Base-by-base conservation (phyloP, 257 asterid species). In the Echites panduratus region DNA sequence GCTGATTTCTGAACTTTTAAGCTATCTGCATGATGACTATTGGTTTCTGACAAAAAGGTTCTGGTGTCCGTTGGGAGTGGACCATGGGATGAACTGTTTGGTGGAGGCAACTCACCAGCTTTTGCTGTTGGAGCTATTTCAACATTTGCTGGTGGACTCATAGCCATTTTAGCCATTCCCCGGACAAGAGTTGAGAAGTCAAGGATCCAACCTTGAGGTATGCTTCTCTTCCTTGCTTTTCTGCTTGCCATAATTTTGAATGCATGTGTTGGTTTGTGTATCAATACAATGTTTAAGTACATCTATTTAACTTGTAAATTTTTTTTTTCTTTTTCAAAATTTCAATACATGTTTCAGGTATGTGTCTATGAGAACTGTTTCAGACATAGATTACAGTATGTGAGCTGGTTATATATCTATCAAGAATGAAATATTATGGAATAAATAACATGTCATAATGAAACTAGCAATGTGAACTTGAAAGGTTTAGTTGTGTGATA, bases 101-200 rank as follows among this genome's bases (percentile, higher is more conserved):
- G 96, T 65, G 97, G 97, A 63, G 98, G 97, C 64, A 90, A 86
- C 82, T 86, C 98, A 2, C 95, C 97, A 59, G 96, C 96, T 70
- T 78, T 93, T 59, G 85, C 64, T 56, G 86, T 87, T 22, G 97
- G 88, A 47, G 91, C 96, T 41, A 17, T 87, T 71, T 76, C 95
- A 71, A 83, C 97, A 41, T 77, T 89, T 70, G 77, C 80, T 24
- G 80, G 86, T 81, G 97, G 95, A 78, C 83, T 89, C 68, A 50
- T 89, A 83, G 93, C 95, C 80, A 90, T 93, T 72, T 73, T 92
- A 85, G 97, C 91, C 5, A 89, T 92, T 79, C 98, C 97, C 9
- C 80, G 95, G 75, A 85, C 97, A 43, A 81, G 96, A 83, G 84
- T 86, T 35, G 95, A 85, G 19, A 89, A 82, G 67, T 66, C 87